Conservation (phyloP, 177 flowering plant genomes). For the Vitis hybrid region DNA sequence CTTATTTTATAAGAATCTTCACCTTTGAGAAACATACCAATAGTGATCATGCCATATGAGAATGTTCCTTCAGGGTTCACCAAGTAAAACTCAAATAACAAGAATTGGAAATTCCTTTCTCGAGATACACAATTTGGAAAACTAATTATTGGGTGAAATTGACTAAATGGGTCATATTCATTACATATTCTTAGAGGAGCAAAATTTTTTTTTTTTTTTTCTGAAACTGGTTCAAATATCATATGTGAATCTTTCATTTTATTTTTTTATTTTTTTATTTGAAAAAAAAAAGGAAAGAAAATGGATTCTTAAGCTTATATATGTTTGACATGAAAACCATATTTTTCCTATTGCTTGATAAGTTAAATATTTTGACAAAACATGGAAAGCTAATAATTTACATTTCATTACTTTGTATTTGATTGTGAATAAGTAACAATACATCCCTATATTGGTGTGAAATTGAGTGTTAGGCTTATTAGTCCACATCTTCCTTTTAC, state of each 20-base stretch:
- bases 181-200: slow-evolving; percentile 92
- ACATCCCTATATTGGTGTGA: no score
- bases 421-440: no score
- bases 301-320: no score
- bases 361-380: no score
- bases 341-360: no score
- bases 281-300: no score
- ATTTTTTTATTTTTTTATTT: no score
- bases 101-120: neutral
- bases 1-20: slow-evolving; percentile 67
- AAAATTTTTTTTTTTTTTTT: slow-evolving; percentile 39
- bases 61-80: slow-evolving; percentile 86
- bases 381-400: no score
- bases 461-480: slow-evolving; percentile 81
- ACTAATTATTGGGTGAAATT: neutral
- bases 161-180: neutral
- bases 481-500: slow-evolving; percentile 98
- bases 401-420: no score
- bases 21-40: slow-evolving; percentile 73
- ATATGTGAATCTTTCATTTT: slow-evolving; percentile 22
- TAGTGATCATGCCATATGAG: slow-evolving; percentile 92
- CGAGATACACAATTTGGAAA: neutral
- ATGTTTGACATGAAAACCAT: no score
- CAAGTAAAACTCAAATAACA: slow-evolving; percentile 41
- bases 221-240: slow-evolving; percentile 43